phyloP scores from a whole-genome alignment of 768 basidiomycete species.

The Kwoniella newhampshirensis region DNA sequence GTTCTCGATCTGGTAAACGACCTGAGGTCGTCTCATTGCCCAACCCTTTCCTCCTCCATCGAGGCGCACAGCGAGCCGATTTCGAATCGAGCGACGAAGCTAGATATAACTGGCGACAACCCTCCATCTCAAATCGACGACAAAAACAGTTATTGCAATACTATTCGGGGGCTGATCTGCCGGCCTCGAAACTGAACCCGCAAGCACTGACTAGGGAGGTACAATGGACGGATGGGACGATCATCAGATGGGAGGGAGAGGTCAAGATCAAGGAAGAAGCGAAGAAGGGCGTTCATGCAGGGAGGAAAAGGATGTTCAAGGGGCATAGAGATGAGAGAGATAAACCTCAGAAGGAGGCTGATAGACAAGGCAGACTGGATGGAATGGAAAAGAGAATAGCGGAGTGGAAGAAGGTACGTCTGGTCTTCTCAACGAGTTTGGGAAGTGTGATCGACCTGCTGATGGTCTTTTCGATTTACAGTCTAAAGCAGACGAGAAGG shows the following conservation, averaged over 20 bases:
- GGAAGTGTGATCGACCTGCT: background rate
- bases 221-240: constrained; percentile 18
- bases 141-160: constrained; percentile 34
- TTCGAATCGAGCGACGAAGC: constrained; percentile 16
- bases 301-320: constrained; percentile 42
- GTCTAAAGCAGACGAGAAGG: constrained; percentile 28
- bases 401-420: constrained; percentile 47
- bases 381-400: constrained; percentile 48
- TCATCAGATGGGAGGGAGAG: constrained; percentile 31
- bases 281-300: constrained; percentile 31
- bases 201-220: constrained; percentile 1
- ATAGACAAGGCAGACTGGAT: constrained; percentile 38
- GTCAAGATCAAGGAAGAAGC: constrained; percentile 14
- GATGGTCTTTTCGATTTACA: constrained; percentile 10
- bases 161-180: constrained; percentile 22
- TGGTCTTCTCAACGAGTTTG: background rate
- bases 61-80: constrained; percentile 11
- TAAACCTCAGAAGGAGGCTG: constrained; percentile 28
- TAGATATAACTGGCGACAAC: constrained; percentile 19
- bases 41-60: constrained; percentile 33
- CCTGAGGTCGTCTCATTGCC: constrained; percentile 16
- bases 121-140: constrained; percentile 34
- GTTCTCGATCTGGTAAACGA: background rate
- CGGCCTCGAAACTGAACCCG: constrained; percentile 16
- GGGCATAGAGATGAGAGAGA: constrained; percentile 47